Evolutionary conservation across 2,329 filamentous ascomycete genomes (phyloP).

Genomic region (Diplodia seriata): DNA sequence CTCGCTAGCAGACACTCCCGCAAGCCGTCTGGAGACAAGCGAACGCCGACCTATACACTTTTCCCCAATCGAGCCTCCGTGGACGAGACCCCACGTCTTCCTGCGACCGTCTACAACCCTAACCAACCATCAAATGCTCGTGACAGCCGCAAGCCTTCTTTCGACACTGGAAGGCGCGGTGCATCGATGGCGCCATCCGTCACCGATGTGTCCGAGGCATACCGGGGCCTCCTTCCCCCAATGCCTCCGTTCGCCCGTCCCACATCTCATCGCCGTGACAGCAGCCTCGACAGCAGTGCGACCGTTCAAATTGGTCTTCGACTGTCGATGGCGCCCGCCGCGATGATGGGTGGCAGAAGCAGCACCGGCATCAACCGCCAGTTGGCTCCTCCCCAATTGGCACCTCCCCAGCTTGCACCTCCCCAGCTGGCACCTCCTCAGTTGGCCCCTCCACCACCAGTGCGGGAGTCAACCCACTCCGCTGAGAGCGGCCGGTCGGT

Average conservation of each 20-base stretch:
- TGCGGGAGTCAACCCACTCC: slow-evolving; percentile 40
- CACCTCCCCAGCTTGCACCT: too few species aligned
- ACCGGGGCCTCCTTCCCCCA: slow-evolving; percentile 34
- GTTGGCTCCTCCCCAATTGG: background rate
- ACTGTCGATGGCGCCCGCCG: slow-evolving; percentile 60
- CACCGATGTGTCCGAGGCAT: slow-evolving; percentile 47
- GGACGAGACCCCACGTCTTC: slow-evolving; percentile 49
- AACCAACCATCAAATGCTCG: slow-evolving; percentile 24
- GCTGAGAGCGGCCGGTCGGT: slow-evolving; percentile 37
- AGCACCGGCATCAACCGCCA: slow-evolving; percentile 38
- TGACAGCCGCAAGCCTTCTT: slow-evolving; percentile 35
- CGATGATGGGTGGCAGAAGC: slow-evolving; percentile 45
- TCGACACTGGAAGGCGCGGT: slow-evolving; percentile 4
- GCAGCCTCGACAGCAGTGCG: slow-evolving; percentile 69
- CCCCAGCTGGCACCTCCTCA: too few species aligned
- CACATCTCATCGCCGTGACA: slow-evolving; percentile 60
- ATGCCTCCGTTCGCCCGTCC: slow-evolving; percentile 51
- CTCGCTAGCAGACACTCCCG: background rate
- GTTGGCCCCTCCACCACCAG: background rate
- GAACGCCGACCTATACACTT: slow-evolving; percentile 43
- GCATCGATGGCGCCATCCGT: slow-evolving; percentile 37
- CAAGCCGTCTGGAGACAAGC: slow-evolving; percentile 14
- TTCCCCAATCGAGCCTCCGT: slow-evolving; percentile 46
- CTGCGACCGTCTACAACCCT: slow-evolving; percentile 47
- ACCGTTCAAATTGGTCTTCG: slow-evolving; percentile 76